These are phyloP conservation scores for Jatropha podagrica DNA, from an alignment of 441 rosid species.

Conservation along the genomic window DNA sequence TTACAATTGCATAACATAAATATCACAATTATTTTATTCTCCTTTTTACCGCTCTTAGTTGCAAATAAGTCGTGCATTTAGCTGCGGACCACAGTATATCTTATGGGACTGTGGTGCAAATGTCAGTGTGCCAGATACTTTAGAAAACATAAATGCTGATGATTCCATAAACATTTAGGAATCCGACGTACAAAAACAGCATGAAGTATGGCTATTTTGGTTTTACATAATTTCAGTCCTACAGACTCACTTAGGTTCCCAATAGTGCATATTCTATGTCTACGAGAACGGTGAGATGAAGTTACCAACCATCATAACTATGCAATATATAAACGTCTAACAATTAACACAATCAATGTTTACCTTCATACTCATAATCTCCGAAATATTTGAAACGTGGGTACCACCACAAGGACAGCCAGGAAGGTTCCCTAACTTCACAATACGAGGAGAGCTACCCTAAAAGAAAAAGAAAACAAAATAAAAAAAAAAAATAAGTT, in stretches of 20 bases:
- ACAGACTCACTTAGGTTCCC: neutral
- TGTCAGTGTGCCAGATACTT: neutral
- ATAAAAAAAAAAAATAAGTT: slow-evolving; percentile 10
- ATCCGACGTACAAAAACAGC: neutral
- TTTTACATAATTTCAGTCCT: neutral
- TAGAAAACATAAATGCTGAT: neutral
- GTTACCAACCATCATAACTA: neutral
- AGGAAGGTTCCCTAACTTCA: slow-evolving; percentile 55
- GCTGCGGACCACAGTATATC: neutral
- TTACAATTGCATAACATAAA: neutral
- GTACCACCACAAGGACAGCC: slow-evolving; percentile 94
- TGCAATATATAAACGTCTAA: neutral
- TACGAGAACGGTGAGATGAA: neutral
- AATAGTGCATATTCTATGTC: too few species aligned
- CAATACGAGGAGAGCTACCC: slow-evolving; percentile 77
- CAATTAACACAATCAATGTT: slow-evolving; percentile 9
- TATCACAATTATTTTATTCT: neutral
- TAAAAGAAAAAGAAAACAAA: slow-evolving; percentile 25
- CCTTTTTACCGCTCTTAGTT: neutral
- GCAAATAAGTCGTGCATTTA: neutral
- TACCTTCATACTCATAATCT: slow-evolving; percentile 70
- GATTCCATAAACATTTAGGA: neutral
- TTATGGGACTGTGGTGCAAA: neutral
- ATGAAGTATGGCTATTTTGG: neutral
- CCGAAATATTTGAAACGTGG: slow-evolving; percentile 71